Evolutionary conservation across 106 monocot genomes (phyloP).

Genomic region (Chionographis japonica): DNA sequence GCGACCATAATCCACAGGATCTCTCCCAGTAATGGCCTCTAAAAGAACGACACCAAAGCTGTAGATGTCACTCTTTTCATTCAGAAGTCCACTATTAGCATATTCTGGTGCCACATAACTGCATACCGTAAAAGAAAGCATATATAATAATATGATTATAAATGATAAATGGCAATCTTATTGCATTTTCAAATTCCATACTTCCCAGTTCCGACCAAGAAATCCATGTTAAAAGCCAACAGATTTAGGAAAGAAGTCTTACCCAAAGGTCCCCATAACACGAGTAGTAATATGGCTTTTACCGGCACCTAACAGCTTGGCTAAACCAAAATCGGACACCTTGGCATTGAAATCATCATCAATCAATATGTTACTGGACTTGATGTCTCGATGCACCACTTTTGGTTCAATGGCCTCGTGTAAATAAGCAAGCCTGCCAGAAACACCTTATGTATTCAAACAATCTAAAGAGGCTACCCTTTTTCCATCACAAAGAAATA

Average conservation of each 20-base stretch:
- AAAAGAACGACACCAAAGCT: constrained; percentile 93
- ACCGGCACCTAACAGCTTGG: constrained; percentile 69
- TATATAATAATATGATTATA: background rate
- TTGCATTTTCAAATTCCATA: no score
- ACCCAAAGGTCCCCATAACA: constrained; percentile 83
- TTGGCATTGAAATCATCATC: constrained; percentile 62
- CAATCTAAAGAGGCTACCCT: background rate
- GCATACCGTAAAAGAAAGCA: constrained; percentile 19
- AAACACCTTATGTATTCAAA: background rate
- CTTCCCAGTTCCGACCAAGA: no score
- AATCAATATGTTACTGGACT: constrained; percentile 69
- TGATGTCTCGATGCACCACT: constrained; percentile 72
- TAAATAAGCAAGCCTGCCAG: constrained; percentile 55
- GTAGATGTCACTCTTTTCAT: constrained; percentile 94
- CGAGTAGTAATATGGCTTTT: constrained; percentile 67
- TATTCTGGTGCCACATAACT: constrained; percentile 98
- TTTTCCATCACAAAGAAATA: no score
- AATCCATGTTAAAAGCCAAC: no score
- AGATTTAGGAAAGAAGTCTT: background rate
- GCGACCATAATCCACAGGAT: constrained; percentile 92
- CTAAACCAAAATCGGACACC: constrained; percentile 69
- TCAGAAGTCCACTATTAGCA: constrained; percentile 91
- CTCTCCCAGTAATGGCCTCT: constrained; percentile 89
- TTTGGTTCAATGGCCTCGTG: constrained; percentile 76
- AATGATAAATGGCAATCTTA: background rate